phyloP scores from a whole-genome alignment of 2,329 filamentous ascomycete species.

The Colletotrichum sp. region DNA sequence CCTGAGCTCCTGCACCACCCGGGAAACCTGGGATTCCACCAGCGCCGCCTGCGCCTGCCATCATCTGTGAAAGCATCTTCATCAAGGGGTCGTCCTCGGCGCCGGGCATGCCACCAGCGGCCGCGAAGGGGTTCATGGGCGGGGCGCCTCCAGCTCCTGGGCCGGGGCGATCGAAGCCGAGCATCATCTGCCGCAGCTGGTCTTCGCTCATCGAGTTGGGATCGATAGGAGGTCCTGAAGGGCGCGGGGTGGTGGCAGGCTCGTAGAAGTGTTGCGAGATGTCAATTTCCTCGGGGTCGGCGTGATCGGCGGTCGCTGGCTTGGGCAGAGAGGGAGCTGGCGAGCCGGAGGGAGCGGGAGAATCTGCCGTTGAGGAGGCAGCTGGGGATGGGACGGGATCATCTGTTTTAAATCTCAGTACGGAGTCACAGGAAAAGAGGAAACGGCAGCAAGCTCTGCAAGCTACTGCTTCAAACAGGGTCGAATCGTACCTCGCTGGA shows the following conservation, averaged over 20 bases:
- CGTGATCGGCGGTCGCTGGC: constrained; percentile 39
- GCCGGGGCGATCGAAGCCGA: constrained; percentile 53
- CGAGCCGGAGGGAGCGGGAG: constrained; percentile 24
- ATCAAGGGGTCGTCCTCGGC: constrained; percentile 52
- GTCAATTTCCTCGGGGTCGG: constrained; percentile 78
- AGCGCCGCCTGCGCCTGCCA: constrained; percentile 47
- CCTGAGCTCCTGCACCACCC: constrained; percentile 29
- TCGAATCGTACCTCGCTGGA: constrained; percentile 44
- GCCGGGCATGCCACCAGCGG: constrained; percentile 32
- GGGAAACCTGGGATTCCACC: constrained; percentile 21
- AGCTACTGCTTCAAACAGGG: background rate
- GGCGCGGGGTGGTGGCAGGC: constrained; percentile 39
- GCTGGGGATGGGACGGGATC: background rate
- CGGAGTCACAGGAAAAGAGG: background rate
- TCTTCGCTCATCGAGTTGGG: constrained; percentile 54
- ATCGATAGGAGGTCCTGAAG: constrained; percentile 32
- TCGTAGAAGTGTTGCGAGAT: constrained; percentile 77
- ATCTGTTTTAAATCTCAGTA: background rate
- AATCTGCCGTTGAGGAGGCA: constrained; percentile 2
- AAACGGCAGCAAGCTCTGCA: background rate
- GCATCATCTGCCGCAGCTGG: constrained; percentile 70
- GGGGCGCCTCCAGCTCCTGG: constrained; percentile 24
- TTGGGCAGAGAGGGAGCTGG: constrained; percentile 33
- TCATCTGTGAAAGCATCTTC: constrained; percentile 78
- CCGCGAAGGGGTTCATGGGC: constrained; percentile 27